Evolutionary conservation across 2,329 filamentous ascomycete genomes (phyloP).

Genomic region (Drechslerella coelobrocha): DNA sequence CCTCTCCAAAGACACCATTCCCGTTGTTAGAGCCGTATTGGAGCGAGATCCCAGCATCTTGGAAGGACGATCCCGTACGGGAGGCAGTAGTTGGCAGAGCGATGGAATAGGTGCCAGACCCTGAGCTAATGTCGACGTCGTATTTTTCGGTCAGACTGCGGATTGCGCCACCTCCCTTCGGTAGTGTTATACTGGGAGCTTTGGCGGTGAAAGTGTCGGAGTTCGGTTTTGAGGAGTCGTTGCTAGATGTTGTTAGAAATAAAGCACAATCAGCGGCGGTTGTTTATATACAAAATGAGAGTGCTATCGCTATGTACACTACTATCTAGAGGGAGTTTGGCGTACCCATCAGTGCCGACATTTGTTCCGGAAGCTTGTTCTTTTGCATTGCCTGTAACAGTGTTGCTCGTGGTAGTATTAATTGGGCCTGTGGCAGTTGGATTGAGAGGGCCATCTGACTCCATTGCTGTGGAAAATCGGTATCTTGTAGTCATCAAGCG

Average conservation of each 20-base stretch:
- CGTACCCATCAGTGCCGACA: background rate
- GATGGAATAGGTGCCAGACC: constrained; percentile 4
- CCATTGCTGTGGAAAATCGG: background rate
- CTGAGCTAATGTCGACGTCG: constrained; percentile 5
- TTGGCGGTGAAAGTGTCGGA: background rate
- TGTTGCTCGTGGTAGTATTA: background rate
- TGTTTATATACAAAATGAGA: background rate
- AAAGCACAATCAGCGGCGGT: too few species aligned
- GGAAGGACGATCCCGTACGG: background rate
- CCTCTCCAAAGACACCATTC: constrained; percentile 54
- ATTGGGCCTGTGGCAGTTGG: background rate
- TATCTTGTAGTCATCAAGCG: background rate
- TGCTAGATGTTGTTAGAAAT: too few species aligned
- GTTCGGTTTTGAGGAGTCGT: background rate
- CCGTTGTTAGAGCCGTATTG: constrained; percentile 53
- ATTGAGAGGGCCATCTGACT: background rate
- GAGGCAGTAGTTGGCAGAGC: constrained; percentile 6
- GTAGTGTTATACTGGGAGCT: constrained; percentile 3
- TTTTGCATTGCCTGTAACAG: background rate
- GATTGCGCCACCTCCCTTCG: constrained; percentile 17
- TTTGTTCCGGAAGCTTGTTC: background rate
- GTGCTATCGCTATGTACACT: background rate
- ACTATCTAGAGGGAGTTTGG: background rate
- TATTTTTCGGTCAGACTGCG: constrained; percentile 11
- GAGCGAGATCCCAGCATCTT: constrained; percentile 38